Conservation (phyloP, 225 moss, liverwort and hornwort genomes). For the Bryoerythrophyllum caledonicum region DNA sequence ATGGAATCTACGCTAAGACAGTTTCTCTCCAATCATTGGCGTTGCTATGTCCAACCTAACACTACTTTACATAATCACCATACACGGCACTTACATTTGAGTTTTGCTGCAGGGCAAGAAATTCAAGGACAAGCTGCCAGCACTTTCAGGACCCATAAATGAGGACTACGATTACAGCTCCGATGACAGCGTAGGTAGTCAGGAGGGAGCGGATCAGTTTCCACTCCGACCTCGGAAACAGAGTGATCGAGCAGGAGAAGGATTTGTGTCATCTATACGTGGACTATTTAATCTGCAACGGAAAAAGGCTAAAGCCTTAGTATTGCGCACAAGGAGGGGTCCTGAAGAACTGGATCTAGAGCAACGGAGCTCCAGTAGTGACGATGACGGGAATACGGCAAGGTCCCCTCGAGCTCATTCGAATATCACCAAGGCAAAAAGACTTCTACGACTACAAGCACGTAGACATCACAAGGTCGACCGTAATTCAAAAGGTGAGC, state of each 20-base stretch:
- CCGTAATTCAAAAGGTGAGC: slow-evolving; percentile 49
- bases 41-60: too few relatives aligned
- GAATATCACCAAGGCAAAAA: slow-evolving; percentile 65
- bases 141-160: slow-evolving; percentile 49
- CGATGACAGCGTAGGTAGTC: slow-evolving; percentile 73
- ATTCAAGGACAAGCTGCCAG: slow-evolving; percentile 90
- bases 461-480: slow-evolving; percentile 56
- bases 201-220: slow-evolving; percentile 59
- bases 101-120: slow-evolving; percentile 68
- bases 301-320: slow-evolving; percentile 76
- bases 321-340: slow-evolving; percentile 76
- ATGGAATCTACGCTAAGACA: not conserved
- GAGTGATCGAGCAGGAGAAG: slow-evolving; percentile 88
- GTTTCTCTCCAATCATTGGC: too few relatives aligned
- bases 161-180: slow-evolving; percentile 63
- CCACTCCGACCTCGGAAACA: slow-evolving; percentile 55
- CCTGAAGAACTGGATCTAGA: slow-evolving; percentile 69
- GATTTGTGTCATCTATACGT: slow-evolving; percentile 84
- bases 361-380: slow-evolving; percentile 64
- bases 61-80: not conserved
- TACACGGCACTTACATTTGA: slow-evolving; percentile 10
- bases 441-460: slow-evolving; percentile 69
- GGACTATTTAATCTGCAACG: slow-evolving; percentile 78
- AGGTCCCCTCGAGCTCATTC: slow-evolving; percentile 61
- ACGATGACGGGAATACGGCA: slow-evolving; percentile 51